Evolutionary conservation across 164 flowering plant genomes (phyloP), one percentile per base, ranked within the genome.

Genomic region (Vitis rupestris): DNA sequence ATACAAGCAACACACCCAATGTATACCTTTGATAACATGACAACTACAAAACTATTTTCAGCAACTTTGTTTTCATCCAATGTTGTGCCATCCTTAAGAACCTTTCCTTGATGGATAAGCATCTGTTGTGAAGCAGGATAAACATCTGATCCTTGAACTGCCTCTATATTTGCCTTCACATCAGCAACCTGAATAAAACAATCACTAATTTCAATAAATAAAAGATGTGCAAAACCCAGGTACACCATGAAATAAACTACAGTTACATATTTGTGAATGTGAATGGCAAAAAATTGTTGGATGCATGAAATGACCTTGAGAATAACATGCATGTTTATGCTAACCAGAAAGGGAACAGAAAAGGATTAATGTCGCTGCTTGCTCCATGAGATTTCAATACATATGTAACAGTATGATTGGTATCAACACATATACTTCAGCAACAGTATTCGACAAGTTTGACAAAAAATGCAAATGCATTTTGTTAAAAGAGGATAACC

Each of bases 101-200:
- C 85, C 70, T 88, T 86, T 13, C 92, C 90, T 64, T 86, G 85
- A 69, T 85, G 76, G 53, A 88, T 86, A 8, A 88, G 88, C 88
- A 88, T 82, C 74, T 84, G 90, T 50, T 79, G 87, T 11, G 77
- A 71, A 47, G 88, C 88, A 58, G 90, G 87, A 71, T 83, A 88
- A 31, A 76, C 78, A 73, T 74, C 82, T 14, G 82, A 19, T 5
- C 92, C 90, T 70, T 88, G 92, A 54, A 66, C 79, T 11, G 71
- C 61, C 77, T 88, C 90, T 31, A 88, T 88, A 8, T 70, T 75
- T 72, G 75, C 82, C 79, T 88, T 88, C 60, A 88, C 90, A 70
- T 84, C 90, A 72, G 78, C 73, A 71, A 88, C 82, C 90, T 86
- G 70, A 3, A 60, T 37, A 65, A 55, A 65, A 48, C 10, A 57